phyloP scores from a whole-genome alignment of 805 yeast species.

The Saccharomycopsis sp. region DNA sequence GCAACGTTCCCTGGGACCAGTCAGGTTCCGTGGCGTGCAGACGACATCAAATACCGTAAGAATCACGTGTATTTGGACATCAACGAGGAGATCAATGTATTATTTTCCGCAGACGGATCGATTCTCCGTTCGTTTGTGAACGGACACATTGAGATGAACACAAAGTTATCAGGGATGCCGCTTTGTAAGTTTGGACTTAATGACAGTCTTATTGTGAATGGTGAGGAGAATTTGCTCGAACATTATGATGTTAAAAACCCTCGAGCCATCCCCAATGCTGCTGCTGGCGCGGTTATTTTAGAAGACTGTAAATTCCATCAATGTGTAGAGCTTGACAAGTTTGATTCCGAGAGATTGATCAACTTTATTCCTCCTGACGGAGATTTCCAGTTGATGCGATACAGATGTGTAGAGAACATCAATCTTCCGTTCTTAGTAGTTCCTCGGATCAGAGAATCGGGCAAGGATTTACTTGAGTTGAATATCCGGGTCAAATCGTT shows the following conservation, averaged over 20 bases:
- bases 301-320: constrained; percentile 85
- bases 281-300: constrained; percentile 46
- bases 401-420: constrained; percentile 52
- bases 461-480: constrained; percentile 43
- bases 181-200: constrained; percentile 74
- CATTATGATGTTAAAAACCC: constrained; percentile 28
- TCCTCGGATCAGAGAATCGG: constrained; percentile 46
- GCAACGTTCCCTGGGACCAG: constrained; percentile 33
- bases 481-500: constrained; percentile 56
- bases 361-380: constrained; percentile 86
- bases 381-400: constrained; percentile 73
- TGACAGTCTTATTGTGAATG: constrained; percentile 37
- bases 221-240: constrained; percentile 23
- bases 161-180: constrained; percentile 78
- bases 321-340: constrained; percentile 68
- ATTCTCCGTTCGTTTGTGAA: constrained; percentile 66
- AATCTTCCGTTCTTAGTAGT: constrained; percentile 64
- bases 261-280: constrained; percentile 33
- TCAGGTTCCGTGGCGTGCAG: constrained; percentile 60
- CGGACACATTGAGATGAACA: constrained; percentile 64
- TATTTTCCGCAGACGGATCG: constrained; percentile 60
- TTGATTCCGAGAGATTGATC: constrained; percentile 58
- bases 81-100: constrained; percentile 63
- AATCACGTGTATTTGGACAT: constrained; percentile 77
- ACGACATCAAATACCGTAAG: constrained; percentile 68